Base-by-base conservation (phyloP, 2,329 filamentous ascomycete species). In the Metarhizium humberi region DNA sequence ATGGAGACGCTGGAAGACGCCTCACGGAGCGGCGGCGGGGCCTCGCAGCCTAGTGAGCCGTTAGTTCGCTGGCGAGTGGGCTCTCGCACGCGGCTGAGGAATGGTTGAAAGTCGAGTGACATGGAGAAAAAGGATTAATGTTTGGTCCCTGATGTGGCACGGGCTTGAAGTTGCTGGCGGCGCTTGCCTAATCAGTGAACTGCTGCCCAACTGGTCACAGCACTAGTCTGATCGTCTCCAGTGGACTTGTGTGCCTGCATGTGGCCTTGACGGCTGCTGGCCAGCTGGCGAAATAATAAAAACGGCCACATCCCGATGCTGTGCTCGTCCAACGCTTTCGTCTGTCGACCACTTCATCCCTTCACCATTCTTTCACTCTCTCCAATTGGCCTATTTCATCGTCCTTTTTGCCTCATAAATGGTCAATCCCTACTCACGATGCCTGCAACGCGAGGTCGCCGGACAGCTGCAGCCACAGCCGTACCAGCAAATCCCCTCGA, bases 401-500 rank as follows among this genome's bases (percentile, higher is more conserved):
- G 3, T 20, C 29, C 29, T 13, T 47, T 14, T 51, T 18, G 2
- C 43, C 20, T 7, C n/a, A 3, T 36, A 29, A 20, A 47, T 6
- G 30, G 25, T 20, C n/a, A 40, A 6, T 20, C 18, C 40, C 2
- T 6, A 14, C 13, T 4, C 4, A 47, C 29, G 11, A 45, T 47
- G 40, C 38, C 51, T n/a, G 29, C 51, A 40, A 53, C 51, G 18
- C 51, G 52, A 34, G 52, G 56, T 30, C 50, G 57, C 38, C 51
- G 52, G 47, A 46, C 43, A 20, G 56, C 54, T 29, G 42, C 57
- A 11, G 38, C 53, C 43, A 30, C 47, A 51, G 46, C 48, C 56
- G 40, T 34, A 20, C 45, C 59, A 42, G 57, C 60, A 25, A 59
- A 57, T 32, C 69, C 78, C 0, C 69, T 86, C 3, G 67, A 73